These are phyloP conservation scores for Juncus inflexus DNA, from an alignment of 176 grass and related monocot genomes.

Conservation along the genomic window DNA sequence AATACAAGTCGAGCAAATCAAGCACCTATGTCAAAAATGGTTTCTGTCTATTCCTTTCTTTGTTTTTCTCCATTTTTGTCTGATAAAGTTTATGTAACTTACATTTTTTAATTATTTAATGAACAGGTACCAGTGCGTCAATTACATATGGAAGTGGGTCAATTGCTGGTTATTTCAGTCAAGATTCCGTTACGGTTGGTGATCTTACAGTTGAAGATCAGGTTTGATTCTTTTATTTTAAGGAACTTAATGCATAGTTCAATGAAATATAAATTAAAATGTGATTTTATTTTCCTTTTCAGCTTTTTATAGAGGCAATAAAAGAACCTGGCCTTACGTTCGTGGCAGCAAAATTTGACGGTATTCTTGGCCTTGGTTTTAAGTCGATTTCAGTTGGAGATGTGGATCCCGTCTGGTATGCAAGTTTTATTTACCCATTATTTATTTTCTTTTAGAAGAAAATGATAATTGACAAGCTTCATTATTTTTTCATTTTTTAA, in stretches of 20 bases:
- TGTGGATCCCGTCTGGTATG: slow-evolving; percentile 63
- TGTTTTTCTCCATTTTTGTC: neutral
- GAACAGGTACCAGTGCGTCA: slow-evolving; percentile 53
- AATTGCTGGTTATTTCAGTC: slow-evolving; percentile 64
- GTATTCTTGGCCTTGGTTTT: slow-evolving; percentile 90
- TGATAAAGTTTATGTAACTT: neutral
- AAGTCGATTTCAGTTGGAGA: slow-evolving; percentile 58
- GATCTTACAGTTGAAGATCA: slow-evolving; percentile 67
- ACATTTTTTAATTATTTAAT: slow-evolving; percentile 5
- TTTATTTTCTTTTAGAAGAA: neutral
- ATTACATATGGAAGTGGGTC: slow-evolving; percentile 72
- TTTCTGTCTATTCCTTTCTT: slow-evolving; percentile 26
- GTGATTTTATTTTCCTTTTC: neutral
- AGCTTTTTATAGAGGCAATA: slow-evolving; percentile 79
- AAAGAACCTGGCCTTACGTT: slow-evolving; percentile 62
- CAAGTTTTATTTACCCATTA: slow-evolving; percentile 1
- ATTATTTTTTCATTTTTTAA: too few relatives aligned
- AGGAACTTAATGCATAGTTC: neutral
- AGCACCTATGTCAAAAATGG: slow-evolving; percentile 57
- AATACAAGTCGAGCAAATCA: slow-evolving; percentile 52
- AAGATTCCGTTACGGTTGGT: slow-evolving; percentile 65
- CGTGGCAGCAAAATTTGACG: slow-evolving; percentile 68
- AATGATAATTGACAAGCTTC: too few relatives aligned
- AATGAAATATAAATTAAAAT: neutral
- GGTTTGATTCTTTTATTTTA: slow-evolving; percentile 29